Conservation (phyloP, 306 rosid genomes). For the Cyclanthera cordifolia region DNA sequence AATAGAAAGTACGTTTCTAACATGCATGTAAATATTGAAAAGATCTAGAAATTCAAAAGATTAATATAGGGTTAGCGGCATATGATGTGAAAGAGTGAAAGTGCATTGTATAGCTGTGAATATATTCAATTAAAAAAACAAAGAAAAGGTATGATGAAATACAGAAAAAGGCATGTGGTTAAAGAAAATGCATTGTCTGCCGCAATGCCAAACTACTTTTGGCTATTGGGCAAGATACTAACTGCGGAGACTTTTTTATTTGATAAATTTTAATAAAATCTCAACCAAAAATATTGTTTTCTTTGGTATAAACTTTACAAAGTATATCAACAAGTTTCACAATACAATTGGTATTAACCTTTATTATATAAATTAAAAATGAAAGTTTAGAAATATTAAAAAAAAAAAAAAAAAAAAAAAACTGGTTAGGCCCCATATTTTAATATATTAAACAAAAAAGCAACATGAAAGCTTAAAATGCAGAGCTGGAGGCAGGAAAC, state of each 20-base stretch:
- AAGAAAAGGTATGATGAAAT: too few relatives aligned
- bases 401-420: too few relatives aligned
- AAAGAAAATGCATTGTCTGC: slow-evolving; percentile 7
- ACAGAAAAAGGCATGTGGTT: background rate
- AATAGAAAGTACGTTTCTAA: background rate
- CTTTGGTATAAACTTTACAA: too few relatives aligned
- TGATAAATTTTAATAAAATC: background rate
- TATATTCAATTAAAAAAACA: too few relatives aligned
- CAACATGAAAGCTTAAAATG: background rate
- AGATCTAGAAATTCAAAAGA: too few relatives aligned
- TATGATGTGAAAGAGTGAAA: too few relatives aligned
- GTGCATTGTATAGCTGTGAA: too few relatives aligned
- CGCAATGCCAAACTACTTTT: slow-evolving; percentile 4
- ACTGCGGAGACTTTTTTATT: too few relatives aligned
- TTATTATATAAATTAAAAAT: background rate
- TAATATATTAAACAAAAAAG: background rate
- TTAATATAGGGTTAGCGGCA: too few relatives aligned
- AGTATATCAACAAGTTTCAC: background rate
- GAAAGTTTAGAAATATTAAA: too few relatives aligned
- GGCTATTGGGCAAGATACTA: background rate
- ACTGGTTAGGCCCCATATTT: background rate
- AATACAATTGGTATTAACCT: background rate
- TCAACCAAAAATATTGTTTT: background rate
- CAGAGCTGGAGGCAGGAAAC: background rate
- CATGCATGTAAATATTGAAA: too few relatives aligned